A percentile compares a stretch with the other conserved stretches of the same genome.
Evolutionary conservation across 1,284 basidiomycete species (phyloP).

Genomic region (Cryptococcus sp.): DNA sequence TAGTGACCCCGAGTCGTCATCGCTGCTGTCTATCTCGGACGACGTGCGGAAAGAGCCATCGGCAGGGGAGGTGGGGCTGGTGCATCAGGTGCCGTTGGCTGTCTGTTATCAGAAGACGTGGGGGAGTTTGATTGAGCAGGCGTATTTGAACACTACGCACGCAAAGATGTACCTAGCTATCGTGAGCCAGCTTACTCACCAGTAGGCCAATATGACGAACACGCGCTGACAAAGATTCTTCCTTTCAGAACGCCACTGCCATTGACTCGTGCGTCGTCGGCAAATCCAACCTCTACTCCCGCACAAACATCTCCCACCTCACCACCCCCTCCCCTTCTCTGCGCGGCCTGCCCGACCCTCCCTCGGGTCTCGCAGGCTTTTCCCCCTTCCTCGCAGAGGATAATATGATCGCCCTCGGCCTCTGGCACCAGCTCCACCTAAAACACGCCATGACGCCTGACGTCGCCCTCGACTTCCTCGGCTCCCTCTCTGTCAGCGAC

Average conservation of each 20-base stretch:
- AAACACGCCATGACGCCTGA: conserved; percentile 84
- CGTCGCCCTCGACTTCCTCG: conserved; percentile 81
- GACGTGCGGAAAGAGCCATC: conserved; percentile 26
- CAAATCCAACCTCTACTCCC: conserved; percentile 92
- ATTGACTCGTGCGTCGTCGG: conserved; percentile 96
- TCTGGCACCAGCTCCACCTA: conserved; percentile 86
- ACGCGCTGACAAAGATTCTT: background rate
- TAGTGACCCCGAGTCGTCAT: conserved; percentile 35
- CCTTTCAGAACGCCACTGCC: conserved; percentile 56
- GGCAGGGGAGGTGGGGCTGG: conserved; percentile 65
- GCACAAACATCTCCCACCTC: conserved; percentile 61
- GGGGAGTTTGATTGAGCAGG: conserved; percentile 85
- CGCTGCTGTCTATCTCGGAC: conserved; percentile 31
- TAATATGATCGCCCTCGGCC: conserved; percentile 83
- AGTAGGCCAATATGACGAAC: background rate
- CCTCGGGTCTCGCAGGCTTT: conserved; percentile 66
- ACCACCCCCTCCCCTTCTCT: conserved; percentile 41
- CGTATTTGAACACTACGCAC: conserved; percentile 94
- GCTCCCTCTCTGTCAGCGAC: conserved; percentile 71
- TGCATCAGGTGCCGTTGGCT: conserved; percentile 95
- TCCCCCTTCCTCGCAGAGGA: conserved; percentile 88
- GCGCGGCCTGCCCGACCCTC: conserved; percentile 26
- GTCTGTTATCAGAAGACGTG: conserved; percentile 63
- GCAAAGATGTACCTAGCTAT: conserved; percentile 99
- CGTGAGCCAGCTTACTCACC: conserved; percentile 31